Conservation (phyloP, 1,139 yeast species). For the Yamadazyma kanchanaburiensis region DNA sequence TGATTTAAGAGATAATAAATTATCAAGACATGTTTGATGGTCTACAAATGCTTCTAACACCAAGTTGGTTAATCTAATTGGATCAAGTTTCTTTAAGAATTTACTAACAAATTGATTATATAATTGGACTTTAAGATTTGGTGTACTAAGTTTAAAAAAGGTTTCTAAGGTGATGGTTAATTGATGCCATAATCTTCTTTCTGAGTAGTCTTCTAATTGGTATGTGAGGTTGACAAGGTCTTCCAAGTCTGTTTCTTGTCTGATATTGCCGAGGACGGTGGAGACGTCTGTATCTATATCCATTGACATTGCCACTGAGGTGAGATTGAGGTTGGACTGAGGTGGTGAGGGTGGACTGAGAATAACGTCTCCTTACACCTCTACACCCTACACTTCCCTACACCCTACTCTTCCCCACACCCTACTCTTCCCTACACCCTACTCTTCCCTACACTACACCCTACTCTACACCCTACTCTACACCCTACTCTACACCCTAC, state of each 20-base stretch:
- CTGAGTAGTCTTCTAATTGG: conserved; percentile 82
- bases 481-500: too few species aligned
- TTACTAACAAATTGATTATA: conserved; percentile 68
- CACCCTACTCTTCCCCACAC: too few species aligned
- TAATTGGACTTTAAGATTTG: conserved; percentile 61
- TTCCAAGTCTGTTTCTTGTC: conserved; percentile 66
- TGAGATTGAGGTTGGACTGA: background rate
- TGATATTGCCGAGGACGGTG: conserved; percentile 65
- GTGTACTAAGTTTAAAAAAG: conserved; percentile 40
- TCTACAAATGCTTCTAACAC: conserved; percentile 55
- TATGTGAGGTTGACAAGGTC: conserved; percentile 62
- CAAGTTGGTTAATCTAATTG: conserved; percentile 74
- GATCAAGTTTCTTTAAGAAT: conserved; percentile 71
- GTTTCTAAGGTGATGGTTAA: conserved; percentile 67
- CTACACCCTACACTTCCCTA: too few species aligned
- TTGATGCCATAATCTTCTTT: conserved; percentile 77
- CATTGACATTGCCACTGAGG: conserved; percentile 25
- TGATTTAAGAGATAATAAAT: conserved; percentile 41
- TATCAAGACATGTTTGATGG: conserved; percentile 46
- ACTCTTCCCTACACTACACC: too few species aligned
- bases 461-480: too few species aligned
- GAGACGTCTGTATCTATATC: conserved; percentile 48
- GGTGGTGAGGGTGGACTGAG: too few species aligned
- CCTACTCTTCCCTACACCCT: too few species aligned
- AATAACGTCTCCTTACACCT: too few species aligned